phyloP scores from a whole-genome alignment of 2,329 filamentous ascomycete genomes.

The Monilinia polystroma region DNA sequence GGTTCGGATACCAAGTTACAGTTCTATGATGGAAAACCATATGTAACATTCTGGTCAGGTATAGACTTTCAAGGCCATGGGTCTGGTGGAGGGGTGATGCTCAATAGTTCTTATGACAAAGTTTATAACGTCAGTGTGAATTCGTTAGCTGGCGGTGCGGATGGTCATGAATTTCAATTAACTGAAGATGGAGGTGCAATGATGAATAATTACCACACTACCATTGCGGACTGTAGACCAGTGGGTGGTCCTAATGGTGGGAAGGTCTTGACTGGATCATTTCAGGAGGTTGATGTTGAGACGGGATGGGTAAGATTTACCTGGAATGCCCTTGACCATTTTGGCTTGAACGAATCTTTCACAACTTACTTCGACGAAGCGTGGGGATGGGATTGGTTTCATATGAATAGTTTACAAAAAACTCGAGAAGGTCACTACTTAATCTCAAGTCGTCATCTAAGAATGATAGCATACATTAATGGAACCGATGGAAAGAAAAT shows the following conservation, averaged over 20 bases:
- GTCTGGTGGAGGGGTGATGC: slow-evolving; percentile 10
- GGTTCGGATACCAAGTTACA: slow-evolving; percentile 18
- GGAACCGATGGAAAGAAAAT: too few relatives aligned
- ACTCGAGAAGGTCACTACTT: too few relatives aligned
- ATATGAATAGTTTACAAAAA: too few relatives aligned
- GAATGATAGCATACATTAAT: too few relatives aligned
- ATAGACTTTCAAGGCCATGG: slow-evolving; percentile 18
- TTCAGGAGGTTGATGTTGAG: slow-evolving; percentile 53
- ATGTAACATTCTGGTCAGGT: slow-evolving; percentile 17
- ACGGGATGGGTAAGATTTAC: slow-evolving; percentile 51
- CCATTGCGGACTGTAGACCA: slow-evolving; percentile 10
- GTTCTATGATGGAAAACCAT: slow-evolving; percentile 11
- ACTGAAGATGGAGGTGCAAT: slow-evolving; percentile 12
- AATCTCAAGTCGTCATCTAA: too few relatives aligned
- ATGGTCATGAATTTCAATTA: neutral
- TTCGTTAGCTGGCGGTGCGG: slow-evolving; percentile 15
- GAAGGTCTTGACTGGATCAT: slow-evolving; percentile 26
- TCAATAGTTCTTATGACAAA: slow-evolving; percentile 6
- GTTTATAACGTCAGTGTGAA: slow-evolving; percentile 10
- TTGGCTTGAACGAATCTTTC: slow-evolving; percentile 28
- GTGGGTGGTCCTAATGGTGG: slow-evolving; percentile 2
- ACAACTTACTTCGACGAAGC: neutral
- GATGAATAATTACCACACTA: slow-evolving; percentile 20
- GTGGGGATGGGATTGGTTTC: too few relatives aligned
- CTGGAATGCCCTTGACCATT: slow-evolving; percentile 48